A percentile compares a stretch with the other conserved stretches of the same genome.
Conservation (phyloP, 805 yeast species). For the Lipomyces yamanashiensis region DNA sequence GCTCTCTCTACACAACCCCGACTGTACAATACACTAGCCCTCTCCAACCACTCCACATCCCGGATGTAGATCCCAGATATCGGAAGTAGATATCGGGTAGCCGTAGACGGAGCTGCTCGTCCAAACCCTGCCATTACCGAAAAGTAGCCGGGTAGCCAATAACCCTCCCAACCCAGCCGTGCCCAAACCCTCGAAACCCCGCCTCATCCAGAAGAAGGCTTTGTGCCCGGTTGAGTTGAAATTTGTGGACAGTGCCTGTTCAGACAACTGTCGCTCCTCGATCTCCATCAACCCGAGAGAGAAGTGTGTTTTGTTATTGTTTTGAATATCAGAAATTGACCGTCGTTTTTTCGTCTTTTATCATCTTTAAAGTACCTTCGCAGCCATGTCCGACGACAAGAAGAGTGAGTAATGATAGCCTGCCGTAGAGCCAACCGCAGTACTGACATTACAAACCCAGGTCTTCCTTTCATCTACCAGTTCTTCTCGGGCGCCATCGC, state of each 20-base stretch:
- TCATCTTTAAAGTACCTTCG: background rate
- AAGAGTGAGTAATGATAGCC: slow-evolving; percentile 18
- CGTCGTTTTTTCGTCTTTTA: background rate
- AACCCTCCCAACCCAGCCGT: background rate
- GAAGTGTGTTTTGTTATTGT: background rate
- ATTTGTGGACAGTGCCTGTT: background rate
- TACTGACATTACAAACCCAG: slow-evolving; percentile 15
- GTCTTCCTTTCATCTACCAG: slow-evolving; percentile 88
- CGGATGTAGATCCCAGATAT: no score
- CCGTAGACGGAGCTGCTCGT: background rate
- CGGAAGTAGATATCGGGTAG: slow-evolving; percentile 1
- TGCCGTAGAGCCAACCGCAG: background rate
- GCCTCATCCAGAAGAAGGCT: background rate
- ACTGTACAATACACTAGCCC: no score
- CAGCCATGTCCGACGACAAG: slow-evolving; percentile 24
- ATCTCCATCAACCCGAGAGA: no score
- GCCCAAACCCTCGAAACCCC: slow-evolving; percentile 6
- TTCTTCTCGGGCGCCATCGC: slow-evolving; percentile 93
- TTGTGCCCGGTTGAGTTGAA: no score
- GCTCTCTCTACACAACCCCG: background rate
- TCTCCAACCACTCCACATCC: no score
- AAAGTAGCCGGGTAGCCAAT: background rate
- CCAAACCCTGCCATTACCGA: background rate
- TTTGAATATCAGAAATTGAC: background rate
- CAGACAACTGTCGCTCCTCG: no score